Percentiles rank a stretch among this genome's conserved stretches.
Evolutionary conservation across 106 monocot species (phyloP).

Genomic region (Narthecium ossifragum): DNA sequence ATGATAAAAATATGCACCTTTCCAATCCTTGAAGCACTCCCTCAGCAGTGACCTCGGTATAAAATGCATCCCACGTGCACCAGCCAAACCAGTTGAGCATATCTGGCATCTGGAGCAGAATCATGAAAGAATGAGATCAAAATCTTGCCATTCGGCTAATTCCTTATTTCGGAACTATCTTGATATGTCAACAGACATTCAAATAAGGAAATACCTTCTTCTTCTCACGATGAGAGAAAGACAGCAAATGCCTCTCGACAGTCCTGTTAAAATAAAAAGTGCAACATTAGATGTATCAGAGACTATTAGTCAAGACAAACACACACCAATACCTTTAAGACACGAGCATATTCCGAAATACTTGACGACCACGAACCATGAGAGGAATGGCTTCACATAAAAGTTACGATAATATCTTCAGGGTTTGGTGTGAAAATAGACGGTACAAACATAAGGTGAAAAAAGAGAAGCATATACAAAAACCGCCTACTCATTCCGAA

Average conservation of each 20-base stretch:
- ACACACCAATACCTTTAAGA: too few species aligned
- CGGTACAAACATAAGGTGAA: too few species aligned
- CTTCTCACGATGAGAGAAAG: constrained; percentile 68
- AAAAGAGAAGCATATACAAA: too few species aligned
- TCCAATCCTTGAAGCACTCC: constrained; percentile 54
- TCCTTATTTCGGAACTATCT: neutral
- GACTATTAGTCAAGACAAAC: too few species aligned
- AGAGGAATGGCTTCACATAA: too few species aligned
- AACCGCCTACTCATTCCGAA: too few species aligned
- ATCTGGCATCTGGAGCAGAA: constrained; percentile 48
- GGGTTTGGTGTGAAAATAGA: too few species aligned
- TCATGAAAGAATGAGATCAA: neutral
- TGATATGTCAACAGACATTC: neutral
- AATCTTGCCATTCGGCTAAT: neutral
- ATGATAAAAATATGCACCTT: constrained; percentile 49
- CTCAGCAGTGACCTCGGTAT: constrained; percentile 57
- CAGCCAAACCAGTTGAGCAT: constrained; percentile 84
- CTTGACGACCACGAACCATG: too few species aligned
- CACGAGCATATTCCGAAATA: too few species aligned
- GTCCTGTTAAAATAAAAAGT: constrained; percentile 20
- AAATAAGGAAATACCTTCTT: constrained; percentile 43
- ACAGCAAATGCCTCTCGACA: constrained; percentile 58
- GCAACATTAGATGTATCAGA: too few species aligned
- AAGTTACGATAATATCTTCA: too few species aligned
- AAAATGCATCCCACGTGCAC: constrained; percentile 94